phyloP scores from a whole-genome alignment of 2,329 filamentous ascomycete genomes.

The Albophoma yamanashiensis region DNA sequence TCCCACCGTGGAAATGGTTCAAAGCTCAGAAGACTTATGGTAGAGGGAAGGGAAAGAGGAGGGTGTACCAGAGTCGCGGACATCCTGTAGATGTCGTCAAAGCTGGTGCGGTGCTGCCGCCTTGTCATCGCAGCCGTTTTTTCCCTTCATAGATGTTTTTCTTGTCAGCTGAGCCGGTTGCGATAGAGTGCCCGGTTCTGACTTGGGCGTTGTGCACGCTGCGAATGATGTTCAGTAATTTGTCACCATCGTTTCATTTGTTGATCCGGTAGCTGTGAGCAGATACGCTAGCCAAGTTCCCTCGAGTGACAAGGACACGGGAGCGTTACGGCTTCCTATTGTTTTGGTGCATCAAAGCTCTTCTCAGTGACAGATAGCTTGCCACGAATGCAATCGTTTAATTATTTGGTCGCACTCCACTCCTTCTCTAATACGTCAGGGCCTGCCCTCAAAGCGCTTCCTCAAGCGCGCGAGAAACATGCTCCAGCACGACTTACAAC shows the following conservation, averaged over 20 bases:
- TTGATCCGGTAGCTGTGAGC: too few species aligned
- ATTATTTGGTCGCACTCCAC: background rate
- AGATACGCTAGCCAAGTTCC: background rate
- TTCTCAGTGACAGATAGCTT: background rate
- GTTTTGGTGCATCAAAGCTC: background rate
- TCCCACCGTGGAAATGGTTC: slow-evolving; percentile 51
- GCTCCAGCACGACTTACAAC: background rate
- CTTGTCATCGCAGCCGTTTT: slow-evolving; percentile 13
- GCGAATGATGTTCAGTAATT: background rate
- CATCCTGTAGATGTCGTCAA: slow-evolving; percentile 15
- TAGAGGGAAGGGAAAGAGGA: slow-evolving; percentile 16
- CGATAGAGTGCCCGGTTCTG: background rate
- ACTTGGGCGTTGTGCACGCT: too few species aligned
- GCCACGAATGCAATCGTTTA: background rate
- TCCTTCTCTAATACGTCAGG: background rate
- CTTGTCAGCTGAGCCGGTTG: background rate
- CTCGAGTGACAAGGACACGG: background rate
- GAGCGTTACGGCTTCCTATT: too few species aligned
- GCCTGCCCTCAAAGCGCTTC: background rate
- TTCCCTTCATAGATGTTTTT: background rate
- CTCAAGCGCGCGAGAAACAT: background rate
- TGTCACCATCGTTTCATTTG: too few species aligned
- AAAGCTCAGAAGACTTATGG: slow-evolving; percentile 55
- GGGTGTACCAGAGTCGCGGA: background rate
- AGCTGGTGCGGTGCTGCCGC: slow-evolving; percentile 2